Evolutionary conservation across 2,329 filamentous ascomycete species (phyloP).

Genomic region (Cytospora paraplurivora): DNA sequence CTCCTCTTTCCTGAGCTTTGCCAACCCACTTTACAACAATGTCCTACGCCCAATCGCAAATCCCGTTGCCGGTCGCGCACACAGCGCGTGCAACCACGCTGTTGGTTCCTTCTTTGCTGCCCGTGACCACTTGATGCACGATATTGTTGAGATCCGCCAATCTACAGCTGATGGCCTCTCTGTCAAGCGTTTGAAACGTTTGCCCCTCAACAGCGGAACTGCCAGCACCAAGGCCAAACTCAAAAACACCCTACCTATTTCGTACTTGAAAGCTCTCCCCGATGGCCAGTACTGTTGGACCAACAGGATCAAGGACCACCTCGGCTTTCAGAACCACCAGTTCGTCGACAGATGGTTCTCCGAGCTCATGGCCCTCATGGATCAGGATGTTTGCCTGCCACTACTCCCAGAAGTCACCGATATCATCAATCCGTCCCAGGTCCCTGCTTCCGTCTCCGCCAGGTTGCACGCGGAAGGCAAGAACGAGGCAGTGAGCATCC

Average conservation of each 20-base stretch:
- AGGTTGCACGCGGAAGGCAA: slow-evolving; percentile 14
- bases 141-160: slow-evolving; percentile 20
- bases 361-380: slow-evolving; percentile 8
- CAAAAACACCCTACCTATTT: slow-evolving; percentile 23
- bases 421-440: slow-evolving; percentile 15
- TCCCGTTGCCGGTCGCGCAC: neutral
- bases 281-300: slow-evolving; percentile 25
- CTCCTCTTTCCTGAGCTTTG: neutral
- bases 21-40: neutral
- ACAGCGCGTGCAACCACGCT: slow-evolving; percentile 8
- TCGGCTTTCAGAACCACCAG: slow-evolving; percentile 18
- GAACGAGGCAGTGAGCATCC: slow-evolving; percentile 29
- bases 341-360: slow-evolving; percentile 14
- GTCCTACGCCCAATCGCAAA: neutral
- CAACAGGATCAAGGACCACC: slow-evolving; percentile 17
- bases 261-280: slow-evolving; percentile 20
- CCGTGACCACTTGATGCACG: slow-evolving; percentile 16
- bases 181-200: slow-evolving; percentile 29
- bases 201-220: slow-evolving; percentile 21
- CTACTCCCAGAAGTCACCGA: neutral
- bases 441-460: slow-evolving; percentile 18
- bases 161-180: slow-evolving; percentile 25
- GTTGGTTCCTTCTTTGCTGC: slow-evolving; percentile 8
- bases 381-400: neutral
- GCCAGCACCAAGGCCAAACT: slow-evolving; percentile 17